Evolutionary conservation across 2,329 filamentous ascomycete genomes (phyloP), one percentile per base, ranked within the genome.

Genomic region (Diaporthe aspalathi): DNA sequence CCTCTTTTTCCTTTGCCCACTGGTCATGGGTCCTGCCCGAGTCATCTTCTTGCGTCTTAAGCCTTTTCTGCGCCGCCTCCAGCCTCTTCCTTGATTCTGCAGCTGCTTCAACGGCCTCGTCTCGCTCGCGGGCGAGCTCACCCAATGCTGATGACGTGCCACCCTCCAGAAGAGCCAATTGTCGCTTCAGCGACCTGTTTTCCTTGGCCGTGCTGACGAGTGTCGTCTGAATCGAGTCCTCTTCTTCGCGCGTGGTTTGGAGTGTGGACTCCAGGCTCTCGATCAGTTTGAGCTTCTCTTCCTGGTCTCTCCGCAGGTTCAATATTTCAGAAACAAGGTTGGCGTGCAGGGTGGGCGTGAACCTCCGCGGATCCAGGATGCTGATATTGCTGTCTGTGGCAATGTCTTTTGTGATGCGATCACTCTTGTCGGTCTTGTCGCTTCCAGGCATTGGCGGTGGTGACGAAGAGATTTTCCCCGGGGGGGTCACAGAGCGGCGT

Each of bases 291-390:
- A 92, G 89, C 82, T 97, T 98, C 52, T 93, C 94, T 78, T 99
- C 96, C 73, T 98, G 90, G 74, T 99, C 96, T 71, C 96, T 88
- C 27, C 95, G 90, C 63, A 99, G 83, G 2, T 91, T 90, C 49
- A 99, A 85, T 74, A 99, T 99, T 80, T 99, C 96, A 0, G 95
- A 95, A 0, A 99, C 95, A 8, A 99, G 85, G 63, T 94, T 98
- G 11, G 96, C 96, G 80, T 98, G 96, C 14, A 99, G 84, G 0
- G 95, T 98, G 1, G 96, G 96, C 0, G 96, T 99, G 78, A 99
- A 98, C 47, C 96, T 90, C 69, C 95, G 90, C 3, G 96, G 94
- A 78, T 99, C 96, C 38, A 98, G 85, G 27, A 94, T 90, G 75
- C 89, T 87, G 71, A 94, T 90, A 54, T 84, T 89, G 74, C 95